Base-by-base conservation (phyloP, 345 rosid genomes). In the Kernera saxatilis region DNA sequence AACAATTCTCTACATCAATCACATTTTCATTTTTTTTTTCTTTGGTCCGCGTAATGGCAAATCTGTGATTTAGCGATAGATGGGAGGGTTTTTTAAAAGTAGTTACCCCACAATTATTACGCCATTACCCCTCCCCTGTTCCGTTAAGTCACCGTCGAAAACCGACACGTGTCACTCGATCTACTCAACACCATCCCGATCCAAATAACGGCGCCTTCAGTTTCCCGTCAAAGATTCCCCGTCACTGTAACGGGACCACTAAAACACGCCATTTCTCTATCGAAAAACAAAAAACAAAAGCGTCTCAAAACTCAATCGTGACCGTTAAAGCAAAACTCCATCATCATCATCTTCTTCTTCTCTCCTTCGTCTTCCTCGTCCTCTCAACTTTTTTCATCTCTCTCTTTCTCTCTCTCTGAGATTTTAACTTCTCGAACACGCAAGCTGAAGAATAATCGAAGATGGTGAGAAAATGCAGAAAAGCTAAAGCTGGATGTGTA, bases 151-250 rank as follows among this genome's bases (percentile, higher is more conserved):
- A 75, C 74, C 78, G 78, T 52, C 55, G 3, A 53, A 8, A 23
- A 53, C 55, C 22, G 41, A 45, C 77, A 57, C 73, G 78, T 74
- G 78, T 18, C 78, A 40, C 2, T 26, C 18, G 2, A 55, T 10
- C 3, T 5, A 4, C 32, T 3, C 6, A 56, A 22, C 30, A 1
- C 10, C 19, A 48, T 15, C 1, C 1, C 26, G 3, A 50, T 54
- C 50, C 11, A 3, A 15, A 70, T 70, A 87, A 89, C 90, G 93
- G 92, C 90, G 96, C 93, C 96, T 87, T 89, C 96, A 84, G 80
- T 64, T 70, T 63, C 83, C 89, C 89, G 84, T 87, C 72, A 69
- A 72, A 72, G 80, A 86, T 81, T 81, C 85, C 88, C 84, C 86
- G 78, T 87, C 85, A 58, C 73, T 71, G 74, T 76, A 79, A 78